These are phyloP conservation scores for Pseudogymnoascus sp. DNA, from an alignment of 2,329 filamentous ascomycete genomes.

Conservation along the genomic window DNA sequence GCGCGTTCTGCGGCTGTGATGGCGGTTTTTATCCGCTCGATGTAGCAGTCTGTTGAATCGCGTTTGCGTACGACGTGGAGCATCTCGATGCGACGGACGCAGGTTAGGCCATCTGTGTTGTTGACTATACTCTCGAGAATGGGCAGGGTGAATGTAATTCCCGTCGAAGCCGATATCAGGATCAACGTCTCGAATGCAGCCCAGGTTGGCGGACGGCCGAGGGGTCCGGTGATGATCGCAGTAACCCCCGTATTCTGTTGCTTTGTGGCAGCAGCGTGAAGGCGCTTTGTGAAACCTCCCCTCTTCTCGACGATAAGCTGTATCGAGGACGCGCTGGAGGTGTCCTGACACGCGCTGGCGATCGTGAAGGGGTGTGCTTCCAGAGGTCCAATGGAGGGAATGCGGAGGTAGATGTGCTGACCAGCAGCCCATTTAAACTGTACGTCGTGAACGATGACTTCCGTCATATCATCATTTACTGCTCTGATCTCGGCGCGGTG, in stretches of 20 bases:
- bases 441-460: slow-evolving; percentile 50
- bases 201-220: slow-evolving; percentile 46
- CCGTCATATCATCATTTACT: slow-evolving; percentile 43
- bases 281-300: slow-evolving; percentile 45
- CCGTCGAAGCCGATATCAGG: slow-evolving; percentile 52
- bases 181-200: slow-evolving; percentile 51
- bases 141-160: slow-evolving; percentile 52
- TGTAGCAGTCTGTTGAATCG: slow-evolving; percentile 48
- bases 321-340: slow-evolving; percentile 44
- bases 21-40: slow-evolving; percentile 39
- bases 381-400: slow-evolving; percentile 39
- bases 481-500: slow-evolving; percentile 42
- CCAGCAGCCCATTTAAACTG: slow-evolving; percentile 51
- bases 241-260: slow-evolving; percentile 30
- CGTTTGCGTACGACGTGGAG: slow-evolving; percentile 42
- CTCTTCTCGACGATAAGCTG: slow-evolving; percentile 50
- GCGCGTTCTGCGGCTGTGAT: slow-evolving; percentile 34
- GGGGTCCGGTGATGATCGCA: slow-evolving; percentile 47
- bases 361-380: slow-evolving; percentile 56
- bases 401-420: slow-evolving; percentile 53
- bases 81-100: slow-evolving; percentile 45
- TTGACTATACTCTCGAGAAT: slow-evolving; percentile 43
- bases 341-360: slow-evolving; percentile 40
- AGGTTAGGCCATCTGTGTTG: slow-evolving; percentile 33
- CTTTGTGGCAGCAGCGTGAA: slow-evolving; percentile 39